Base-by-base conservation (phyloP, 495 filamentous ascomycete genomes). In the Corynascus novoguineensis region DNA sequence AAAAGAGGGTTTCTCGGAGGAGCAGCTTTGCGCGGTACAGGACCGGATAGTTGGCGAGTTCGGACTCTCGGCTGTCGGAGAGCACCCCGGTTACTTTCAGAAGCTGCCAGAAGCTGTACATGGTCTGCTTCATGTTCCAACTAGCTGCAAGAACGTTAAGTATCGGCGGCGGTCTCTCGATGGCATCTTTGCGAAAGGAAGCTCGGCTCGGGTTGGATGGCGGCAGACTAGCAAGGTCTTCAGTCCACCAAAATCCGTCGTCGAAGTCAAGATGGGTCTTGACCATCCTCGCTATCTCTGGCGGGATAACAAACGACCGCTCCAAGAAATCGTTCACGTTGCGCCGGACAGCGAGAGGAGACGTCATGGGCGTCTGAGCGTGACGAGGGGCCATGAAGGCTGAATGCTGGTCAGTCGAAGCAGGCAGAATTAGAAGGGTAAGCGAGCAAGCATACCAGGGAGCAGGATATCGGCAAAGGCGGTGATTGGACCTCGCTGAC, bases 171-270 rank as follows among this genome's bases (percentile, higher is more conserved):
- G 76, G 66, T 34, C 69, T 68, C 17, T 71, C 73, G 29, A 67
- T 62, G 4, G 71, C 55, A 24, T 75, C 74, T 47, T 65, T 71
- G 24, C 66, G 69, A 60, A 72, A 77, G 14, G 66, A 68, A 9
- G 73, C 69, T 12, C 70, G 58, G 6, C 71, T 67, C 5, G 73
- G 75, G 56, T 75, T 78, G 4, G 68, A 58, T 42, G 68, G 73
- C n/a, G 74, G 74, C 11, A 74, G 55, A 48, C 62, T 74, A 22
- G 75, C 71, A 9, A 76, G 65, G 53, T 78, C 75, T 45, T 78
- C 75, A 17, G 75, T 77, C 75, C 75, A 79, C 75, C 75, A 79
- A 44, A 79, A 79, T 0, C 73, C 73, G 40, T 79, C 76, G 34
- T 76, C 69, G 41, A 75, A 78, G 52, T 79, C 76, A n/a, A 76